Percentiles rank a stretch among this genome's conserved stretches.
Conservation (phyloP, 2,329 filamentous ascomycete species). For the Scedosporium aurantiacum region DNA sequence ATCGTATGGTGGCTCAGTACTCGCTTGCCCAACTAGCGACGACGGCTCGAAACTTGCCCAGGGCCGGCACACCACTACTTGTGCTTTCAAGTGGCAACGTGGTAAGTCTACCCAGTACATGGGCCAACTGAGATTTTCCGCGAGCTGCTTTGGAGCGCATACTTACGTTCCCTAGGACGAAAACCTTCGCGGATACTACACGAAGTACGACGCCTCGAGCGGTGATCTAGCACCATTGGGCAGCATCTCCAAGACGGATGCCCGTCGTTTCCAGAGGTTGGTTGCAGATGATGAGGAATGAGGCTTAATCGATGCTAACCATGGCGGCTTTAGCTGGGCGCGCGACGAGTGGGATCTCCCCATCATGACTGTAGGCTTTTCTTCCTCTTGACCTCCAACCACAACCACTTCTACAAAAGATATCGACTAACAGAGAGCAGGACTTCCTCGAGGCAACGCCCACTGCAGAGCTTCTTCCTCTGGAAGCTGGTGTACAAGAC, state of each 20-base stretch:
- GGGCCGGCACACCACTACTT: constrained; percentile 43
- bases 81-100: constrained; percentile 55
- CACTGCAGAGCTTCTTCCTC: constrained; percentile 38
- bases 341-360: constrained; percentile 45
- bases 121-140: background rate
- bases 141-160: background rate
- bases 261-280: constrained; percentile 51
- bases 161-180: constrained; percentile 19
- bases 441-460: constrained; percentile 51
- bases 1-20: constrained; percentile 55
- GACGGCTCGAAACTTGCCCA: constrained; percentile 40
- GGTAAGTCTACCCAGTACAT: background rate
- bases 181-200: constrained; percentile 40
- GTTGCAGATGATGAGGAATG: background rate
- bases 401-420: background rate
- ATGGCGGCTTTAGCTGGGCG: constrained; percentile 23
- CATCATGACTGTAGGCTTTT: constrained; percentile 34
- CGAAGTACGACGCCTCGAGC: constrained; percentile 19
- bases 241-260: constrained; percentile 47
- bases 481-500: constrained; percentile 27
- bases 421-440: background rate
- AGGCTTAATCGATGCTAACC: background rate
- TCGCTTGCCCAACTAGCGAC: constrained; percentile 51
- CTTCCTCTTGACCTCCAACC: too few relatives aligned
- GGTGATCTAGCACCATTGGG: constrained; percentile 48